A percentile compares a stretch with the other conserved stretches of the same genome.
Conservation (phyloP, 805 yeast genomes). For the Schwanniomyces sp. region DNA sequence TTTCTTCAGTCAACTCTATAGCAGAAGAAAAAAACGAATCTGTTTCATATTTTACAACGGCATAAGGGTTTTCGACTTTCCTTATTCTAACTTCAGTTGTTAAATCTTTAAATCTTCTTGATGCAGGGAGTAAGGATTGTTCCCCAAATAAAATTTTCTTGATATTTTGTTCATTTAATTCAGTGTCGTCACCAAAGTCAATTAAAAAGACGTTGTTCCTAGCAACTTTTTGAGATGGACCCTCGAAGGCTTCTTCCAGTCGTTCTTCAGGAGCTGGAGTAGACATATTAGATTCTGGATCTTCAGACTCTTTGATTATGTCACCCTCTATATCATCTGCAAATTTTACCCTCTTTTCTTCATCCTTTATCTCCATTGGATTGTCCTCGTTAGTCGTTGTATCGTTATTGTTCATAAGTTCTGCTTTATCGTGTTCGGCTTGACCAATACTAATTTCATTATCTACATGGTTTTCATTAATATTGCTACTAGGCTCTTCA, state of each 20-base stretch:
- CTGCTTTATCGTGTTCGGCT: constrained; percentile 4
- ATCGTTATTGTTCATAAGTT: constrained; percentile 7
- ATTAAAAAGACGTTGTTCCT: constrained; percentile 55
- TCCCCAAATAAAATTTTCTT: constrained; percentile 56
- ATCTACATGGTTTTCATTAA: neutral
- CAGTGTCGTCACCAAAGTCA: constrained; percentile 40
- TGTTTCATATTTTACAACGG: constrained; percentile 27
- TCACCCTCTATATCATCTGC: constrained; percentile 15
- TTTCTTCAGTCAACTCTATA: constrained; percentile 33
- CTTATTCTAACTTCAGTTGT: constrained; percentile 51
- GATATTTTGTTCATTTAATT: constrained; percentile 26
- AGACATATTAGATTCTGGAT: constrained; percentile 4
- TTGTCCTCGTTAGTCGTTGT: neutral
- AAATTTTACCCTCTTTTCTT: constrained; percentile 21
- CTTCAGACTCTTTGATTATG: constrained; percentile 3
- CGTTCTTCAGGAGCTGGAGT: constrained; percentile 6
- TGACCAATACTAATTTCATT: neutral
- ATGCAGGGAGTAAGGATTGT: constrained; percentile 52
- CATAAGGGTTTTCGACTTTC: constrained; percentile 37
- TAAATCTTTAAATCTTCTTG: constrained; percentile 53
- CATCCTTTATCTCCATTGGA: neutral
- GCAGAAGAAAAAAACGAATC: constrained; percentile 36
- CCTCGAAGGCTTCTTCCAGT: constrained; percentile 46
- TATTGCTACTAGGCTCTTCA: neutral
- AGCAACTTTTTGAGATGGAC: constrained; percentile 65